These are phyloP conservation scores for Brasilioporus rufonigricans DNA, from an alignment of 768 basidiomycete genomes.

Conservation along the genomic window DNA sequence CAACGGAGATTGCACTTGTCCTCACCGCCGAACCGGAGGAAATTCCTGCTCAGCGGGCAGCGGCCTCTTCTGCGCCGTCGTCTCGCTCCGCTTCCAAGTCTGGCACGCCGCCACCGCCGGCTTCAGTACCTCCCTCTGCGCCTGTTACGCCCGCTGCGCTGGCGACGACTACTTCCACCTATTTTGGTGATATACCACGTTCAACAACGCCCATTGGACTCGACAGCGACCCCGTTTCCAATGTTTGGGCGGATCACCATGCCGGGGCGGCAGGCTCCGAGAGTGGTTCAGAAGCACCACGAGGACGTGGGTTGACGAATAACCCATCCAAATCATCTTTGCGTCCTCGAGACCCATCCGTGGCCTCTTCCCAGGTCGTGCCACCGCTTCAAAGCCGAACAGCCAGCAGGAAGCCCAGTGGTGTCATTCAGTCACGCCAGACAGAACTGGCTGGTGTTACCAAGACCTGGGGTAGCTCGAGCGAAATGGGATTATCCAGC, in stretches of 20 bases:
- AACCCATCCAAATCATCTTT: slow-evolving; percentile 25
- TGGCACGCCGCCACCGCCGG: slow-evolving; percentile 15
- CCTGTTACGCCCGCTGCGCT: slow-evolving; percentile 25
- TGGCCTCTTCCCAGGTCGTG: slow-evolving; percentile 24
- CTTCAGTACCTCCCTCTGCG: slow-evolving; percentile 19
- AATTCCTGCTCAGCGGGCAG: slow-evolving; percentile 8
- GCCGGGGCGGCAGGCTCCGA: slow-evolving; percentile 9
- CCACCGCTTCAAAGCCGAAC: slow-evolving; percentile 22
- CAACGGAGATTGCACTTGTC: slow-evolving; percentile 41
- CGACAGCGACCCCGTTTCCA: slow-evolving; percentile 21
- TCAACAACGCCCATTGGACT: slow-evolving; percentile 24
- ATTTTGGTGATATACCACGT: slow-evolving; percentile 28
- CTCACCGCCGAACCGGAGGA: slow-evolving; percentile 53
- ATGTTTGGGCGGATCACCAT: slow-evolving; percentile 30
- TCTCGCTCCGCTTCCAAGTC: slow-evolving; percentile 20
- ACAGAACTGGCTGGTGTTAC: slow-evolving; percentile 31
- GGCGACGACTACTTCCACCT: neutral
- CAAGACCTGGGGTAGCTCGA: slow-evolving; percentile 32
- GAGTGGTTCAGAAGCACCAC: slow-evolving; percentile 18
- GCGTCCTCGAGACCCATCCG: slow-evolving; percentile 25
- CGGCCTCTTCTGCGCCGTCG: slow-evolving; percentile 6
- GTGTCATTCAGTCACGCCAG: slow-evolving; percentile 23
- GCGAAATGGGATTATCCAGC: slow-evolving; percentile 21
- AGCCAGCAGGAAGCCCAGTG: slow-evolving; percentile 28
- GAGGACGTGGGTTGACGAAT: slow-evolving; percentile 17